A percentile compares a stretch with the other conserved stretches of the same genome.
Evolutionary conservation across 805 yeast genomes (phyloP).

Genomic region (Schizosaccharomyces lindneri): DNA sequence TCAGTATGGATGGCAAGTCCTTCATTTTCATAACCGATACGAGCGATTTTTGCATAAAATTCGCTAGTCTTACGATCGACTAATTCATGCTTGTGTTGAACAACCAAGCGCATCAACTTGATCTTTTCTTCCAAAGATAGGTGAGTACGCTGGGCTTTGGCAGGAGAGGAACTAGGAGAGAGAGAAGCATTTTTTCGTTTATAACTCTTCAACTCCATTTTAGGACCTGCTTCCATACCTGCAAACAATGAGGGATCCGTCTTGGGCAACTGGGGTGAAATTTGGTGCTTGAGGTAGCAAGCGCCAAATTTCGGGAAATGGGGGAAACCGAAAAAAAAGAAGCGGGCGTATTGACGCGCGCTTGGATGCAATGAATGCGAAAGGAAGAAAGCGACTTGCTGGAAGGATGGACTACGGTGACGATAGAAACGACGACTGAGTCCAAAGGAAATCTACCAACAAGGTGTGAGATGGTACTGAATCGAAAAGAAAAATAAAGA

Average conservation of each 20-base stretch:
- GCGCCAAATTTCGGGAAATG: background rate
- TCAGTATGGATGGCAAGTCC: background rate
- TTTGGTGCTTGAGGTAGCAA: background rate
- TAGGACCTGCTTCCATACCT: background rate
- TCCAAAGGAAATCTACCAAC: too few species aligned
- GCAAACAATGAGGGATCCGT: background rate
- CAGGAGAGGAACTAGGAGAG: constrained; percentile 1
- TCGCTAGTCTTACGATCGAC: background rate
- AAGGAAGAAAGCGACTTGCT: too few species aligned
- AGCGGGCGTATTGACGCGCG: background rate
- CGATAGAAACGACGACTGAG: too few species aligned
- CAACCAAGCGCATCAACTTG: background rate
- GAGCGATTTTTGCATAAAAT: background rate
- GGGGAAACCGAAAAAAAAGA: background rate
- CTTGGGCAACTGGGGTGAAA: background rate
- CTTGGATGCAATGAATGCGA: too few species aligned
- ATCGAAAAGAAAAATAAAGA: too few species aligned
- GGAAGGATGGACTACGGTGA: too few species aligned
- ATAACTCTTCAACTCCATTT: background rate
- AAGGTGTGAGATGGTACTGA: too few species aligned
- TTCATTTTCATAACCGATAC: background rate
- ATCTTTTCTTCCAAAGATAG: background rate
- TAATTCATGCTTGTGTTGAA: background rate
- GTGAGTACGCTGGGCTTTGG: constrained; percentile 1
- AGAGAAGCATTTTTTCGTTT: background rate